Percentiles rank a stretch among this genome's conserved stretches.
These are phyloP conservation scores for Pyronema domesticum DNA, from an alignment of 495 filamentous ascomycete genomes.

Conservation along the genomic window DNA sequence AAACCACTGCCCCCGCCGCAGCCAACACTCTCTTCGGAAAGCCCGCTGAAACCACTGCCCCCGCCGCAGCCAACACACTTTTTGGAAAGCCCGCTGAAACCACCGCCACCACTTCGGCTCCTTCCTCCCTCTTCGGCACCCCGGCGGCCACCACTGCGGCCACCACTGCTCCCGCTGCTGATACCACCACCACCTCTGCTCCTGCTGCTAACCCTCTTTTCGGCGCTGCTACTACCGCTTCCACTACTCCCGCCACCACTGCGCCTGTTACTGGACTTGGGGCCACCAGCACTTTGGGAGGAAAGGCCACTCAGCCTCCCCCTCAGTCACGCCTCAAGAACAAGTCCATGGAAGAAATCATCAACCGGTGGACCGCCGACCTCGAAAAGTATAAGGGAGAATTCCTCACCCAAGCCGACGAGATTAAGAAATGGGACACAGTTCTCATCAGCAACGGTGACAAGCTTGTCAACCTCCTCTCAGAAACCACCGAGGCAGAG, in stretches of 20 bases:
- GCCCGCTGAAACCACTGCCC: constrained; percentile 1
- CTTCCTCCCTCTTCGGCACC: neutral
- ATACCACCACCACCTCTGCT: constrained; percentile 10
- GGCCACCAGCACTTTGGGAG: constrained; percentile 1
- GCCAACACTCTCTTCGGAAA: neutral
- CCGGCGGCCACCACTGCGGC: constrained; percentile 7
- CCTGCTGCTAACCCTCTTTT: constrained; percentile 11
- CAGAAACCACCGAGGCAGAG: constrained; percentile 76
- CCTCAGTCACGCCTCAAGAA: constrained; percentile 67
- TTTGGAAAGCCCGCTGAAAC: neutral
- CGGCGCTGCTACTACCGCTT: constrained; percentile 3
- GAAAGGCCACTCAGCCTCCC: constrained; percentile 9
- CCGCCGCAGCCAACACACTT: neutral
- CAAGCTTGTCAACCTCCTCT: constrained; percentile 78
- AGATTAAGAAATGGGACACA: constrained; percentile 80
- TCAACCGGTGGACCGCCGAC: constrained; percentile 92
- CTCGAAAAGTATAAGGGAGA: constrained; percentile 89
- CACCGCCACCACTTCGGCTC: neutral
- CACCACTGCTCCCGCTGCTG: neutral
- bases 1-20: neutral
- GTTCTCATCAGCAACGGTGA: constrained; percentile 78
- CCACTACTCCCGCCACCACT: constrained; percentile 9
- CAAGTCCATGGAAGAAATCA: constrained; percentile 98
- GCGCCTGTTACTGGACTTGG: constrained; percentile 13
- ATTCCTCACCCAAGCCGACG: constrained; percentile 71